Evolutionary conservation across 2,329 filamentous ascomycete genomes (phyloP).

Genomic region (Calonectria pseudoreteaudii): DNA sequence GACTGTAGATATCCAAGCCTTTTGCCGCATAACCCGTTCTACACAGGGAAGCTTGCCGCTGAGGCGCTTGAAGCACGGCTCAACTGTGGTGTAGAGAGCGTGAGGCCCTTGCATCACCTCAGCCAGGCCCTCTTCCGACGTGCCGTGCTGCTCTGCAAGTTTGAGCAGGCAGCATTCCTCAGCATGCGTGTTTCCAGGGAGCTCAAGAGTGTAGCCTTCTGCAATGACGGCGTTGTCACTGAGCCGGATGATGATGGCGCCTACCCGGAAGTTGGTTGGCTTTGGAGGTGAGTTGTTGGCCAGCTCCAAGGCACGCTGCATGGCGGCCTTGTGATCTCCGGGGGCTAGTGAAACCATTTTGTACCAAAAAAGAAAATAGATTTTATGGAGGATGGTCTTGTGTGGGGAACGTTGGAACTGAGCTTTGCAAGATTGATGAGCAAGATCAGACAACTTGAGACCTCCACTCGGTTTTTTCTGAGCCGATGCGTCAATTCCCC

Average conservation of each 20-base stretch:
- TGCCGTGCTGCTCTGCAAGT: conserved; percentile 61
- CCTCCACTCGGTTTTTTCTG: background rate
- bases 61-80: conserved; percentile 80
- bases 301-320: conserved; percentile 79
- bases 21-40: conserved; percentile 77
- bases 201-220: conserved; percentile 91
- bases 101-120: conserved; percentile 47
- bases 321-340: conserved; percentile 62
- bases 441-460: background rate
- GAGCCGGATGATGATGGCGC: conserved; percentile 82
- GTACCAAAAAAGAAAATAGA: background rate
- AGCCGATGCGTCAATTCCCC: background rate
- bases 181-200: conserved; percentile 93
- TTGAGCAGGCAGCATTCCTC: conserved; percentile 94
- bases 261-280: conserved; percentile 93
- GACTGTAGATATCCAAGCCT: conserved; percentile 76
- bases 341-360: conserved; percentile 40
- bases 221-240: conserved; percentile 72
- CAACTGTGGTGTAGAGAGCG: conserved; percentile 90
- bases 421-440: background rate
- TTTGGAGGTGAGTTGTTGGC: conserved; percentile 85
- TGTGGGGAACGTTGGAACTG: background rate
- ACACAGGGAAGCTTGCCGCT: conserved; percentile 84
- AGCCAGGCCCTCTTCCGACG: conserved; percentile 67
- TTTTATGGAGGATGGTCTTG: background rate